Evolutionary conservation across 192 early-diverging fungal species (phyloP).

Genomic region (Backusella psychrophila): DNA sequence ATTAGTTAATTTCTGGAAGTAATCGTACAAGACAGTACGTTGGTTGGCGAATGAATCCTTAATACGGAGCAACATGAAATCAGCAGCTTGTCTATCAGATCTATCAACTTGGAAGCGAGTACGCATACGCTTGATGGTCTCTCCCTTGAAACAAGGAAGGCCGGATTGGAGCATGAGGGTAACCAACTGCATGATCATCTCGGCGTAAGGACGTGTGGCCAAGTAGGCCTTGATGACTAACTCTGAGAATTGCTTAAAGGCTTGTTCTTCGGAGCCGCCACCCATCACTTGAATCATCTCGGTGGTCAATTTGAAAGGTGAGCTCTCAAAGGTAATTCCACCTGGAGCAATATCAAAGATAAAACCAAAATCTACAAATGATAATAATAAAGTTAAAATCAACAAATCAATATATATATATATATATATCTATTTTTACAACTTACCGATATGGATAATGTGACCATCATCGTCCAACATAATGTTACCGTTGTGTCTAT

Average conservation of each 20-base stretch:
- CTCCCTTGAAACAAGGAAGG: slow-evolving; percentile 96
- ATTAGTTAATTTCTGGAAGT: slow-evolving; percentile 82
- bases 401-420: neutral
- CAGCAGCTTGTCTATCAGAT: slow-evolving; percentile 87
- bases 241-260: slow-evolving; percentile 88
- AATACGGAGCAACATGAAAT: slow-evolving; percentile 93
- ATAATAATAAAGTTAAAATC: neutral
- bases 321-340: slow-evolving; percentile 91
- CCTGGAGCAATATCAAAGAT: slow-evolving; percentile 99
- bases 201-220: slow-evolving; percentile 88
- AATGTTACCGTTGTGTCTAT: slow-evolving; percentile 99
- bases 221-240: slow-evolving; percentile 89
- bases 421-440: neutral
- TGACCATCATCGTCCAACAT: slow-evolving; percentile 98
- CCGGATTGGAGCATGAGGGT: slow-evolving; percentile 93
- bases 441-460: slow-evolving; percentile 89
- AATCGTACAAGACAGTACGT: slow-evolving; percentile 79
- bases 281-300: slow-evolving; percentile 99
- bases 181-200: slow-evolving; percentile 88
- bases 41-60: slow-evolving; percentile 91
- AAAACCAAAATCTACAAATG: slow-evolving; percentile 88
- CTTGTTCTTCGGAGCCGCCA: slow-evolving; percentile 73
- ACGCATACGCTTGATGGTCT: slow-evolving; percentile 85
- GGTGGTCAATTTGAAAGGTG: slow-evolving; percentile 96
- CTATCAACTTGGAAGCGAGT: slow-evolving; percentile 88